A percentile compares a stretch with the other conserved stretches of the same genome.
phyloP scores from a whole-genome alignment of 345 rosid genomes.

The Populus davidiana region DNA sequence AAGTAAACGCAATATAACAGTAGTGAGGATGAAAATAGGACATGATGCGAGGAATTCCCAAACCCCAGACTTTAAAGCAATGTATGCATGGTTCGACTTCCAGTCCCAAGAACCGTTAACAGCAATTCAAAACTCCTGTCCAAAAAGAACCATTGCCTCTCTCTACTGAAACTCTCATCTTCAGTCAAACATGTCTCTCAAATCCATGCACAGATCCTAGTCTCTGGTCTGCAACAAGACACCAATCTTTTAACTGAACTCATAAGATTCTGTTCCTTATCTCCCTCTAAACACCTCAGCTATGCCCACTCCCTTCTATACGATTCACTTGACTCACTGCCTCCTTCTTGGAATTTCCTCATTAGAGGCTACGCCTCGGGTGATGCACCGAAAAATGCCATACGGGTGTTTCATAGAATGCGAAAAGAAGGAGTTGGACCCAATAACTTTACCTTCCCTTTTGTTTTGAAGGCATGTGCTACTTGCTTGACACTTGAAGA shows the following conservation, averaged over 20 bases:
- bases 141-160: constrained; percentile 44
- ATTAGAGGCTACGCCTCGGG: constrained; percentile 60
- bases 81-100: constrained; percentile 22
- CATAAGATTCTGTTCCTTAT: constrained; percentile 45
- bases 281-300: constrained; percentile 39
- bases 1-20: too few species aligned
- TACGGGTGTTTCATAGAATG: constrained; percentile 53
- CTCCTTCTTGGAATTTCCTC: constrained; percentile 62
- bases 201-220: constrained; percentile 57
- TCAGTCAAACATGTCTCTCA: constrained; percentile 52
- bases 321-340: constrained; percentile 35
- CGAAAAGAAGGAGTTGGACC: constrained; percentile 53
- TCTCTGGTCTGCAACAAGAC: constrained; percentile 51
- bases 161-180: constrained; percentile 49
- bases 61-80: too few species aligned
- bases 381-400: constrained; percentile 48
- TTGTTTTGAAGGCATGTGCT: constrained; percentile 64
- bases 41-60: too few species aligned
- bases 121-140: constrained; percentile 33
- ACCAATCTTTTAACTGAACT: constrained; percentile 48
- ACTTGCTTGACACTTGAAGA: constrained; percentile 41
- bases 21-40: too few species aligned
- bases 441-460: constrained; percentile 69
- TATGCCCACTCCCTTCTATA: constrained; percentile 47
- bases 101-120: constrained; percentile 13